Percentiles rank a stretch among this genome's conserved stretches.
These are phyloP conservation scores for Chlorella ohadii DNA, from an alignment of 139 green algal genomes.

Conservation along the genomic window DNA sequence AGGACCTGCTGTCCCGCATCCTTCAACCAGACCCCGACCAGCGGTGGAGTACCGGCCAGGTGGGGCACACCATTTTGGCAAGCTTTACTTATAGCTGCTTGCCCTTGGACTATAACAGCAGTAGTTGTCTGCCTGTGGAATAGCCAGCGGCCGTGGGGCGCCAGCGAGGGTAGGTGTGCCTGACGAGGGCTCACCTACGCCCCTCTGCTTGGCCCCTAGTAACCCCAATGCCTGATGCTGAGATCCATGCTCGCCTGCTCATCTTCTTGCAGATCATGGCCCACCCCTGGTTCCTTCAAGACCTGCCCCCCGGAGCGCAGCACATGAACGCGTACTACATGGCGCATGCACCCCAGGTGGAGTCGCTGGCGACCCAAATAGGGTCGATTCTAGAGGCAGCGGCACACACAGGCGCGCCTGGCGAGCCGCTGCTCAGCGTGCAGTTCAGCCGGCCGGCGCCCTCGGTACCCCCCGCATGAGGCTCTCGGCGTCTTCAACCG, in stretches of 20 bases:
- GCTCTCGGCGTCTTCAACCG: no score
- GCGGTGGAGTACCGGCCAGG: background rate
- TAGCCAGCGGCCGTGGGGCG: background rate
- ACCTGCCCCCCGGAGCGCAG: constrained; percentile 52
- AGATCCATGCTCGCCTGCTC: no score
- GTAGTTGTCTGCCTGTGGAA: no score
- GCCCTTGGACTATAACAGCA: no score
- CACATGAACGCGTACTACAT: constrained; percentile 39
- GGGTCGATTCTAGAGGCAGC: background rate
- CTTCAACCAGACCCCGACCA: background rate
- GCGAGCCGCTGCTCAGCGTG: no score
- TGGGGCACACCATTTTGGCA: no score
- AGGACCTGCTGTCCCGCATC: background rate
- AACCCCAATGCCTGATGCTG: no score
- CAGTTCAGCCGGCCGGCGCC: no score
- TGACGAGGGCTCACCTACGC: background rate
- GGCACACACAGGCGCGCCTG: no score
- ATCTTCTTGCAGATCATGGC: constrained; percentile 57
- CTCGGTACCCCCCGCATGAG: no score
- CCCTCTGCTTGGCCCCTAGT: background rate
- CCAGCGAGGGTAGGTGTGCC: background rate
- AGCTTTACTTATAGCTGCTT: no score
- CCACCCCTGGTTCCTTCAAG: constrained; percentile 70
- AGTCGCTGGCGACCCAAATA: background rate
- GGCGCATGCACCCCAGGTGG: background rate